These are phyloP conservation scores for Aspergillus sp. DNA, from an alignment of 2,329 filamentous ascomycete genomes.

Conservation along the genomic window DNA sequence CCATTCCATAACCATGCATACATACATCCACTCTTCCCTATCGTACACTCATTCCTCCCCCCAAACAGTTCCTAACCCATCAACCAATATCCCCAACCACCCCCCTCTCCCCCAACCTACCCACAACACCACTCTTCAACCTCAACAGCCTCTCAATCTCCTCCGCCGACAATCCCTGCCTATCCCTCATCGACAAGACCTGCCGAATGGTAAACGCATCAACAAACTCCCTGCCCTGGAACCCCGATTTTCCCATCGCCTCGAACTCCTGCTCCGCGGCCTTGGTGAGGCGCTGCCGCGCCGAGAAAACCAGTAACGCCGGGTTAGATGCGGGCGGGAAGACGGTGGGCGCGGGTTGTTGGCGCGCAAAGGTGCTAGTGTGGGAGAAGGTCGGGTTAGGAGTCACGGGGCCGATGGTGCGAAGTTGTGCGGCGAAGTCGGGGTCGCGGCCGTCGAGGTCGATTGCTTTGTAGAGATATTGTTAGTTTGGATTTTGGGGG, in stretches of 20 bases:
- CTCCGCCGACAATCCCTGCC: constrained; percentile 33
- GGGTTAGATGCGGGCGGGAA: constrained; percentile 52
- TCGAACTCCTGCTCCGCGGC: constrained; percentile 58
- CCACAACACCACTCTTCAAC: constrained; percentile 48
- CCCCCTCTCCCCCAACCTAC: constrained; percentile 38
- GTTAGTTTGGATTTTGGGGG: constrained; percentile 5
- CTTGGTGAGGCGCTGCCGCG: constrained; percentile 53
- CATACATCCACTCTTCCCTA: neutral
- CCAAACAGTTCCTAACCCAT: neutral
- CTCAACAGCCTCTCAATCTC: constrained; percentile 50
- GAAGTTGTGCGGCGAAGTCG: constrained; percentile 78
- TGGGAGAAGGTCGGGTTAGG: constrained; percentile 59
- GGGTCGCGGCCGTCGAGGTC: constrained; percentile 64
- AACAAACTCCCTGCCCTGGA: constrained; percentile 48
- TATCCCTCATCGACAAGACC: constrained; percentile 51
- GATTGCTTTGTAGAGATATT: constrained; percentile 45
- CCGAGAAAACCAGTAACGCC: constrained; percentile 55
- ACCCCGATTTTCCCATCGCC: constrained; percentile 46
- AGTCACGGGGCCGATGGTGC: constrained; percentile 60
- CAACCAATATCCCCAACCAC: constrained; percentile 30
- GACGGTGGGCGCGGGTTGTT: constrained; percentile 29
- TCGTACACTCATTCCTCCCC: neutral
- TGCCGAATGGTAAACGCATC: constrained; percentile 54
- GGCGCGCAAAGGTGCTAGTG: constrained; percentile 51
- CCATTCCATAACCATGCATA: neutral